A percentile compares a stretch with the other conserved stretches of the same genome.
Conservation (phyloP, 805 yeast genomes). For the Saturnispora halmiae region DNA sequence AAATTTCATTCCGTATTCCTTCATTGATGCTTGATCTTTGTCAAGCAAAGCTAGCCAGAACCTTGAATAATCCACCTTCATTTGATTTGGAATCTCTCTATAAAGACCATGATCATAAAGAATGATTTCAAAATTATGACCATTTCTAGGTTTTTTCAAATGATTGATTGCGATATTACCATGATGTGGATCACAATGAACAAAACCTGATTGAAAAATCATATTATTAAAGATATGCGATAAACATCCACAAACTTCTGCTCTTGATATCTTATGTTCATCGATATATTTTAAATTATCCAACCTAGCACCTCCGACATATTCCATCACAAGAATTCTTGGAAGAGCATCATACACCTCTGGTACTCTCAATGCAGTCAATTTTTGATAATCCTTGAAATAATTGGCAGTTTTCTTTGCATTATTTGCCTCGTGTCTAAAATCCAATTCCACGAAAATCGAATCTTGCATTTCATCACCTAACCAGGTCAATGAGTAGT, state of each 20-base stretch:
- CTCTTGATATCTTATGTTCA: slow-evolving; percentile 54
- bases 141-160: slow-evolving; percentile 24
- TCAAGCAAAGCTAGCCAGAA: slow-evolving; percentile 89
- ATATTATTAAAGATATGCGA: slow-evolving; percentile 88
- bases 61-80: slow-evolving; percentile 76
- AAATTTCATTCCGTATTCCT: slow-evolving; percentile 61
- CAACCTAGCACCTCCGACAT: slow-evolving; percentile 68
- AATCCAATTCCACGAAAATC: slow-evolving; percentile 85
- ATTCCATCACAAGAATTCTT: slow-evolving; percentile 83
- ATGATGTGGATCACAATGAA: slow-evolving; percentile 98
- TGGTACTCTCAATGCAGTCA: slow-evolving; percentile 79
- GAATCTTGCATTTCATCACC: slow-evolving; percentile 85
- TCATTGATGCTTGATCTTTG: slow-evolving; percentile 57
- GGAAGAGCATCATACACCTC: slow-evolving; percentile 53
- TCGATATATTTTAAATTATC: slow-evolving; percentile 66
- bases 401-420: slow-evolving; percentile 61
- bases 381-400: slow-evolving; percentile 44
- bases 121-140: slow-evolving; percentile 81
- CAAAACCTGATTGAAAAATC: slow-evolving; percentile 88
- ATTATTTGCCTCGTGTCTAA: slow-evolving; percentile 76
- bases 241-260: slow-evolving; percentile 74
- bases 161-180: slow-evolving; percentile 84
- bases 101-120: slow-evolving; percentile 94
- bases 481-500: slow-evolving; percentile 91
- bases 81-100: slow-evolving; percentile 66